Evolutionary conservation across 768 basidiomycete genomes (phyloP).

Genomic region (Russula compacta): DNA sequence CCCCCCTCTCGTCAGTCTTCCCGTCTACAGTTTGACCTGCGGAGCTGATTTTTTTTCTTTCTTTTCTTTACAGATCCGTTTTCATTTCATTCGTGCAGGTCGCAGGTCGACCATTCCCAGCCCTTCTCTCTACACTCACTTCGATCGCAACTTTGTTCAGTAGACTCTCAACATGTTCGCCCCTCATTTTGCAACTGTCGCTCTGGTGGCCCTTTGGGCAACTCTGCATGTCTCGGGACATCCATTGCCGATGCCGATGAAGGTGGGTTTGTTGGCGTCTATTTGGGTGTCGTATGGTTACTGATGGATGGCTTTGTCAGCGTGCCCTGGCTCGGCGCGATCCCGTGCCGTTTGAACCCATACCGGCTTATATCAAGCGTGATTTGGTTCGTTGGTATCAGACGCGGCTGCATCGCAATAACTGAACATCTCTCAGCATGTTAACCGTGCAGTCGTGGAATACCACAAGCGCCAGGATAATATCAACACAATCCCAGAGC

Average conservation of each 20-base stretch:
- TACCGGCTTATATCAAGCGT: slow-evolving; percentile 37
- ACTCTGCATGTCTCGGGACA: slow-evolving; percentile 35
- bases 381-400: neutral
- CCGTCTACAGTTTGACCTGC: neutral
- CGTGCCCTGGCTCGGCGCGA: slow-evolving; percentile 20
- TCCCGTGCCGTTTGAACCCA: slow-evolving; percentile 31
- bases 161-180: slow-evolving; percentile 37
- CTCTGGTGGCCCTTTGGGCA: slow-evolving; percentile 36
- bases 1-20: neutral
- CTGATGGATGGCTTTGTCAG: neutral
- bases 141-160: slow-evolving; percentile 20
- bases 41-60: slow-evolving; percentile 4
- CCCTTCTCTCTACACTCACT: slow-evolving; percentile 19
- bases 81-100: slow-evolving; percentile 21
- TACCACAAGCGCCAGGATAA: neutral
- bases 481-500: slow-evolving; percentile 16
- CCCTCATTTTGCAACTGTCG: slow-evolving; percentile 31
- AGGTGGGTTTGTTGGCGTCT: neutral
- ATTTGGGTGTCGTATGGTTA: neutral
- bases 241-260: slow-evolving; percentile 35
- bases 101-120: slow-evolving; percentile 29
- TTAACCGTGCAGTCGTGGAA: neutral
- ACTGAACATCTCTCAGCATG: neutral
- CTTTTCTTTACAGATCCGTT: slow-evolving; percentile 16
- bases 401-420: neutral